Evolutionary conservation across 177 flowering plant species (phyloP), one percentile per base, ranked within the genome.

Genomic region (Vitis hybrid): DNA sequence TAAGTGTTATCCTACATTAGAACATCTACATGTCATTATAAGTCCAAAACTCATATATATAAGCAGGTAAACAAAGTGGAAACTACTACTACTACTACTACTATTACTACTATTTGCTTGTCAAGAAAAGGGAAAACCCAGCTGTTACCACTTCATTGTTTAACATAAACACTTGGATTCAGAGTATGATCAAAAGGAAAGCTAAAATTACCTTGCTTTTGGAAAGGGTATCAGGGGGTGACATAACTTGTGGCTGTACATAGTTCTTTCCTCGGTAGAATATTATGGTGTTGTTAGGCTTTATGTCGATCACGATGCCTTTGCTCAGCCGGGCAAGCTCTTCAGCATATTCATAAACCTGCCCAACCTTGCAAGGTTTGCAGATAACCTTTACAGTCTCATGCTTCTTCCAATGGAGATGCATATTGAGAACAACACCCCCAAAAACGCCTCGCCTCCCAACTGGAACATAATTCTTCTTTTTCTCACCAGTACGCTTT

Each of bases 381-480:
- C 94, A 92, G 64, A 83, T 60, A 71, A 94, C 97, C 82, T 92
- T 92, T 24, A 94, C 94, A 30, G 98, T 92, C 73, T 91, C 97
- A 76, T 94, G 95, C 65, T 78, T 92, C 81, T 94, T 94, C 98
- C 98, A 92, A 51, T 94, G 98, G 16, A 92, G 93, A 83, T 92
- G 98, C 98, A 94, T 92, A 72, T 94, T 94, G 21, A 94, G 94
- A 81, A 89, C 98, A 74, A 94, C 97, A 68, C 97, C 95, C 66
- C 98, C 98, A 82, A 94, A 92, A 15, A 94, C 94, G 71, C 97
- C 98, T 56, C 95, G 87, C 75, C 94, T 86, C 24, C 98, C 98
- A 65, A 94, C 86, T 3, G 86, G 94, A 56, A 94, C 94, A 82
- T 89, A 94, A 67, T 89, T 75, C 80, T 92, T 94, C 85, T 91